Evolutionary conservation across 176 grass and related monocot genomes (phyloP), one percentile per base, ranked within the genome.

Genomic region (Oryza brachyantha): DNA sequence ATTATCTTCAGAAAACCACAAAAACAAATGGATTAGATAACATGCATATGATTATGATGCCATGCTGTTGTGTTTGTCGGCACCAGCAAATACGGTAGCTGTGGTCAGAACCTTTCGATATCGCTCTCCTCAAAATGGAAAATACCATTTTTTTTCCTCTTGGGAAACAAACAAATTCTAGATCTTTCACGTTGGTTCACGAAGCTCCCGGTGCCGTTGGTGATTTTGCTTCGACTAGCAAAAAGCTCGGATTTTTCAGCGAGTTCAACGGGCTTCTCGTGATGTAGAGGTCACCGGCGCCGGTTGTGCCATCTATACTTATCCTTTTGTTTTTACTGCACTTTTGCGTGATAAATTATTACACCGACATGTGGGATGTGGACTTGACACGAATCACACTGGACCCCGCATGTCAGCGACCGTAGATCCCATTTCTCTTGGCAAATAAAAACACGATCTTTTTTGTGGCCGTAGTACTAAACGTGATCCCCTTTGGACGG

Each of bases 401-500:
- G 42, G 52, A 50, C 17, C 46, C 5, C 21, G 24, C n/a, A 57
- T 57, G 12, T 27, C 8, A 3, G 0, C 22, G 41, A 78, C 55
- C 60, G 7, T 13, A 55, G 29, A 40, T 73, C 67, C 11, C 29
- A 0, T 61, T 5, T 35, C 5, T 19, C 8, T 73, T 5, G 3
- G 37, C 37, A 68, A 21, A 25, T 29, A 37, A 46, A 11, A 55
- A 68, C 0, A 52, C 0, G 17, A 21, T 12, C 0, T 13, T 46
- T 46, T 58, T 37, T 6, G 1, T 65, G 46, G 48, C 19, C 52
- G n/a, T 57, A 52, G 14, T 19, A 50, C 21, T 54, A 6, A 22
- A 60, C 78, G 16, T 31, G 64, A 80, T 80, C 62, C 17, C 28
- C 19, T 72, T 16, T 66, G 52, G 70, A 48, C 77, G 28, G 84